Evolutionary conservation across 73 alveolate species (phyloP).

Genomic region (Paraurostyla sp.): DNA sequence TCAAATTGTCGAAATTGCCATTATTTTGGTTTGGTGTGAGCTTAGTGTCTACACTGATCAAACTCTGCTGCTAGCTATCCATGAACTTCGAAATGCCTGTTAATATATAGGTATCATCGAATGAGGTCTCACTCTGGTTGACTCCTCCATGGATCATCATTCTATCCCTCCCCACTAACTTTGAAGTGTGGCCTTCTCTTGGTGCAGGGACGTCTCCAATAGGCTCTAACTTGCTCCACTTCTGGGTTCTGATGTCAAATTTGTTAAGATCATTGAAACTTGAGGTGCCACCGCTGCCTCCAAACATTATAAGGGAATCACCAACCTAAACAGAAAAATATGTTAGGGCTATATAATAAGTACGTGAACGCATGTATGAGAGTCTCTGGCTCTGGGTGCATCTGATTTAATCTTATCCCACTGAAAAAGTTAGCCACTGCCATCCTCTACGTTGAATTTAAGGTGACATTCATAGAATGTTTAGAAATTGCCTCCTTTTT

Average conservation of each 20-base stretch:
- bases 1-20: too few species aligned
- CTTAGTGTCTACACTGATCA: too few species aligned
- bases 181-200: slow-evolving; percentile 65
- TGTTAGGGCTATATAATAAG: background rate
- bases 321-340: slow-evolving; percentile 15
- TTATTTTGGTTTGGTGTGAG: too few species aligned
- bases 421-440: background rate
- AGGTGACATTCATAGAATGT: slow-evolving; percentile 57
- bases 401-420: slow-evolving; percentile 62
- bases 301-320: slow-evolving; percentile 38
- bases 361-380: slow-evolving; percentile 57
- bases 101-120: slow-evolving; percentile 42
- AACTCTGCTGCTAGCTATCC: background rate
- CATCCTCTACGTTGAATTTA: slow-evolving; percentile 8
- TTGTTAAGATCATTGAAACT: slow-evolving; percentile 48
- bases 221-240: slow-evolving; percentile 54
- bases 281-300: slow-evolving; percentile 49
- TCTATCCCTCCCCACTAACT: slow-evolving; percentile 20
- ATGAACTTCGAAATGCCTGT: slow-evolving; percentile 5
- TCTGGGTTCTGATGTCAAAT: slow-evolving; percentile 49
- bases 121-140: slow-evolving; percentile 12
- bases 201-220: slow-evolving; percentile 66
- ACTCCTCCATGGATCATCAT: slow-evolving; percentile 69
- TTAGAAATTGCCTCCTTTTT: slow-evolving; percentile 40
- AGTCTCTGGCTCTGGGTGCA: slow-evolving; percentile 57